Conservation (phyloP, 768 basidiomycete species). For the Russula sp. region DNA sequence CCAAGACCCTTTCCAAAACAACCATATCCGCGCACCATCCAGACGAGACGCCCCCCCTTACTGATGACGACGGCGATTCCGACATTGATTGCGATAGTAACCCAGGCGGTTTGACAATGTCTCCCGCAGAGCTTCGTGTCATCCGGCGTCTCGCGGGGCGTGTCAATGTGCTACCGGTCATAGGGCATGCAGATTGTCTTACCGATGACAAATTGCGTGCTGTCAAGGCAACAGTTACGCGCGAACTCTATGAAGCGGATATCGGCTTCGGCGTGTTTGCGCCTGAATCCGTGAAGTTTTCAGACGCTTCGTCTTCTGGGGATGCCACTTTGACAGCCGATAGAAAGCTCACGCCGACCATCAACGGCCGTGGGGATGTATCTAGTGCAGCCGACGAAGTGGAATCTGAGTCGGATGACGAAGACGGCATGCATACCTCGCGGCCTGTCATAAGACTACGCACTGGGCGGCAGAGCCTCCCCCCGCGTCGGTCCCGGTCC, state of each 20-base stretch:
- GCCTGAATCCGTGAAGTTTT: constrained; percentile 32
- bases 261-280: constrained; percentile 77
- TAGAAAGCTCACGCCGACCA: constrained; percentile 16
- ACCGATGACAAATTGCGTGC: constrained; percentile 69
- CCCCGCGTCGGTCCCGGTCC: constrained; percentile 54
- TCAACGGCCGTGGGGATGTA: constrained; percentile 28
- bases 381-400: constrained; percentile 25
- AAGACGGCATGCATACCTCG: constrained; percentile 49
- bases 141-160: constrained; percentile 69
- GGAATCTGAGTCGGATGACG: constrained; percentile 39
- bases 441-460: constrained; percentile 77
- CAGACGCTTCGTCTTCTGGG: constrained; percentile 14
- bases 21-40: constrained; percentile 50
- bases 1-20: constrained; percentile 61
- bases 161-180: constrained; percentile 75
- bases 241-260: constrained; percentile 56
- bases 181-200: constrained; percentile 75
- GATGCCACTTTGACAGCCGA: constrained; percentile 6
- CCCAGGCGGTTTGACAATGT: constrained; percentile 54
- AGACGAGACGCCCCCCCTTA: constrained; percentile 46
- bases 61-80: constrained; percentile 37
- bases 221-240: constrained; percentile 68
- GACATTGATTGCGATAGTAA: constrained; percentile 47
- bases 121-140: constrained; percentile 72
- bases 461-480: constrained; percentile 38